phyloP scores from a whole-genome alignment of 108 stramenopile genomes.

The Pseudonitzschia pungens region DNA sequence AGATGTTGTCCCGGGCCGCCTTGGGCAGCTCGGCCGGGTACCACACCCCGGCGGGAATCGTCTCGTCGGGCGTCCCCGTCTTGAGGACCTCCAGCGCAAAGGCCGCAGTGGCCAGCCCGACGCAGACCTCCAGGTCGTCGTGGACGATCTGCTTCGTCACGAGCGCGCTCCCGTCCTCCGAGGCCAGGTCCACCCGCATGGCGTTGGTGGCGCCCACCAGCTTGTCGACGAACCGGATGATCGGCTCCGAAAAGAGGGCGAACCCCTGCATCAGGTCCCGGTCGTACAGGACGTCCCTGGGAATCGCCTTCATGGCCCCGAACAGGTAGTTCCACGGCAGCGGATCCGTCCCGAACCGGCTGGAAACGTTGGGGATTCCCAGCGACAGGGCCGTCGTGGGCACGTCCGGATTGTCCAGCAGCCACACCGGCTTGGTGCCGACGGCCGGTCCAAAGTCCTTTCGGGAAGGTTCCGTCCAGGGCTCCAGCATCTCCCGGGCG shows the following conservation, averaged over 20 bases:
- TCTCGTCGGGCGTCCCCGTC: neutral
- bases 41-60: slow-evolving; percentile 8
- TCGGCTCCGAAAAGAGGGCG: slow-evolving; percentile 75
- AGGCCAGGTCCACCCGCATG: slow-evolving; percentile 58
- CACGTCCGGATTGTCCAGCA: slow-evolving; percentile 70
- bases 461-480: slow-evolving; percentile 35
- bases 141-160: slow-evolving; percentile 51
- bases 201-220: slow-evolving; percentile 88
- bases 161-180: slow-evolving; percentile 11
- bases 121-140: slow-evolving; percentile 80
- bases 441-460: slow-evolving; percentile 51
- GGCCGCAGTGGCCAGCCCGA: slow-evolving; percentile 75
- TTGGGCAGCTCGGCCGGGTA: slow-evolving; percentile 10
- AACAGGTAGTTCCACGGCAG: slow-evolving; percentile 80
- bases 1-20: neutral
- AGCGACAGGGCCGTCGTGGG: neutral
- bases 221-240: slow-evolving; percentile 80
- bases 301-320: slow-evolving; percentile 66
- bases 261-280: slow-evolving; percentile 68
- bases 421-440: slow-evolving; percentile 56
- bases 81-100: slow-evolving; percentile 40
- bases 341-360: slow-evolving; percentile 83
- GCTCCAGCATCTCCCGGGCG: slow-evolving; percentile 32
- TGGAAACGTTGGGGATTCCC: slow-evolving; percentile 38
- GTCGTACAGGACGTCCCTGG: slow-evolving; percentile 59